These are phyloP conservation scores for Debaryomyces maramus DNA, from an alignment of 805 yeast species.

Conservation along the genomic window DNA sequence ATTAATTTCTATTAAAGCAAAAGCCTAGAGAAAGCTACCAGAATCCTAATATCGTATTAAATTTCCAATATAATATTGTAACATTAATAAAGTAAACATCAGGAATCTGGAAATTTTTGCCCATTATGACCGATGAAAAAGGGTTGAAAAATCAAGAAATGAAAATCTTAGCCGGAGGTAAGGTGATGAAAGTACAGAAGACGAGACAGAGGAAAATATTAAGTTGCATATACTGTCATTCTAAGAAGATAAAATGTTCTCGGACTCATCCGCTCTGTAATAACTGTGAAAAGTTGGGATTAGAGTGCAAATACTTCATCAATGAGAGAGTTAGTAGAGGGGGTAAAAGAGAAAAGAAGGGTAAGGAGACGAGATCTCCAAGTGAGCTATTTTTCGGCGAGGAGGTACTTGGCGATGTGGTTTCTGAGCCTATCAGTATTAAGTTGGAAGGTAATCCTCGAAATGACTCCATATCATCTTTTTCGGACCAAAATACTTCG, in stretches of 20 bases:
- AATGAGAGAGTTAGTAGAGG: slow-evolving; percentile 56
- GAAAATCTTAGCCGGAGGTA: slow-evolving; percentile 45
- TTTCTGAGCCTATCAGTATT: not conserved
- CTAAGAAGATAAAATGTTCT: slow-evolving; percentile 64
- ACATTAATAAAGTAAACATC: not conserved
- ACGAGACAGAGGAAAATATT: slow-evolving; percentile 59
- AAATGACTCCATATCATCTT: slow-evolving; percentile 1
- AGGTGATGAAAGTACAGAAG: slow-evolving; percentile 59
- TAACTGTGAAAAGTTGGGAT: slow-evolving; percentile 48
- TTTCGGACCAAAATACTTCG: slow-evolving; percentile 3
- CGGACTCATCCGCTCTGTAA: slow-evolving; percentile 57
- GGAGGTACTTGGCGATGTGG: not conserved
- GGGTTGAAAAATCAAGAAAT: slow-evolving; percentile 9
- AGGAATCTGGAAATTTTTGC: not conserved
- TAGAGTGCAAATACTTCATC: slow-evolving; percentile 55
- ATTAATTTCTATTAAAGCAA: no score
- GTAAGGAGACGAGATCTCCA: not conserved
- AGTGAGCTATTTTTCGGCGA: not conserved
- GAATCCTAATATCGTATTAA: no score
- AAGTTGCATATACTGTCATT: slow-evolving; percentile 59
- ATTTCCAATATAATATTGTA: no score
- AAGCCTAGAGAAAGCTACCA: no score
- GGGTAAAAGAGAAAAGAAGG: slow-evolving; percentile 26
- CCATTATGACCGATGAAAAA: slow-evolving; percentile 1
- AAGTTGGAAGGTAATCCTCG: not conserved